Percentiles rank a stretch among this genome's conserved stretches.
phyloP scores from a whole-genome alignment of 495 filamentous ascomycete genomes.

The Thozetella sp. region DNA sequence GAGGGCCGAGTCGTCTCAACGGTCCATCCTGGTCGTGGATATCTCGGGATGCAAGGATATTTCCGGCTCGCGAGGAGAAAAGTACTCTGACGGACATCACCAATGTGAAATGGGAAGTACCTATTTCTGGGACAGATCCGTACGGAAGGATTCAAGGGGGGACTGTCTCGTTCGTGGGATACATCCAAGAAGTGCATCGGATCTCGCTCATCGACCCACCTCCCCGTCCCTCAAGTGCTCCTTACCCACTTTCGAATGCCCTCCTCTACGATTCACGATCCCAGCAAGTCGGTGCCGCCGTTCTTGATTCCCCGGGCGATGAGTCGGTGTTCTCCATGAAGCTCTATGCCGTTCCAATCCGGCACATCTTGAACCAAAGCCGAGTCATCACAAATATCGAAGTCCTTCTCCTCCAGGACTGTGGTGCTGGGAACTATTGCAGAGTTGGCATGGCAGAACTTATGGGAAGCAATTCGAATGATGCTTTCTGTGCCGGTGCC shows the following conservation, averaged over 20 bases:
- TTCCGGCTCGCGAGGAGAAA: not conserved
- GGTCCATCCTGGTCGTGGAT: slow-evolving; percentile 8
- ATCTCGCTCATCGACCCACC: not conserved
- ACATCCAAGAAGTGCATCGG: not conserved
- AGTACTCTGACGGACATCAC: not conserved
- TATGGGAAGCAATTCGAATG: slow-evolving; percentile 4
- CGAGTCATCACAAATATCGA: not conserved
- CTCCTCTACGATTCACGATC: slow-evolving; percentile 1
- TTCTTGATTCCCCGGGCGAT: slow-evolving; percentile 1
- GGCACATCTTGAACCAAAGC: not conserved
- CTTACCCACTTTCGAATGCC: slow-evolving; percentile 3
- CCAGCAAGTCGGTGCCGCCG: slow-evolving; percentile 1
- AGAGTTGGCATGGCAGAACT: slow-evolving; percentile 1
- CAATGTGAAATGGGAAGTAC: not conserved
- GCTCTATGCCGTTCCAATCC: slow-evolving; percentile 1
- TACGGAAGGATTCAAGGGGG: not conserved
- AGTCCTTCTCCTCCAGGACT: not conserved
- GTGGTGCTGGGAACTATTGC: not conserved
- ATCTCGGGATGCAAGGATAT: slow-evolving; percentile 2
- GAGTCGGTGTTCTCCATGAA: not conserved
- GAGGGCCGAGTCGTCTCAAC: not conserved
- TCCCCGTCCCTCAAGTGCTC: not conserved
- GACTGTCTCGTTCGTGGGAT: not conserved
- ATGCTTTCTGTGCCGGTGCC: not conserved
- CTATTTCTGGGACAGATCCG: not conserved